Evolutionary conservation across 352 stramenopile species (phyloP), one percentile per base, ranked within the genome.

Genomic region (Elongisporangium undulatum): DNA sequence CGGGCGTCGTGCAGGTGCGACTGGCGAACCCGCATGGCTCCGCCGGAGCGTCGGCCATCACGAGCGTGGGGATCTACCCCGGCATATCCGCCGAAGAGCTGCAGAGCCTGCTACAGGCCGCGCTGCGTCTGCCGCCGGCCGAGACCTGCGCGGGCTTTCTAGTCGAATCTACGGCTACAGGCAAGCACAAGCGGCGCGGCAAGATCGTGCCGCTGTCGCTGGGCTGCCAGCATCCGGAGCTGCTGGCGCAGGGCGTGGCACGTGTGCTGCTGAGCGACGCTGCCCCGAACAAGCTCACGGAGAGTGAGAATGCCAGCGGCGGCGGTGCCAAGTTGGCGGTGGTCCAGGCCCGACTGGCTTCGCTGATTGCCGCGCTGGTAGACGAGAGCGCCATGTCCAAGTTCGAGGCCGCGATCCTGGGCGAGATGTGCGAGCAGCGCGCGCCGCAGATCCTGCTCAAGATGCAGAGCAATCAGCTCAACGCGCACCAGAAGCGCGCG

Each of bases 191-290:
- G 41, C 39, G 41, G n/a, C 55, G 19, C 7, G 51, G 15, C 22
- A 51, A 39, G 8, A 64, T 91, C 50, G 69, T 91, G 10, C 82
- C 82, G 57, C 77, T 91, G 2, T 75, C 82, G 29, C 61, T 89
- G 29, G 82, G 75, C n/a, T 87, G 77, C 20, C 49, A 69, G 41
- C 73, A 66, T 0, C 82, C 82, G 0, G 56, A 87, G 29, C 56
- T 88, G 39, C 69, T 89, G 2, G 74, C 64, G 6, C 55, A 54
- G 1, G 76, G 82, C 13, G 61, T 69, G 3, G 55, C 71, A 55
- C 53, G 74, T 0, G 58, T 74, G 34, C 24, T 49, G 24, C 39
- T 62, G 0, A 58, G 20, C 0, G 8, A 19, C 2, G 49, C 7
- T 16, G 20, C 22, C n/a, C n/a, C n/a, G 34, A 48, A 52, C 38